A percentile compares a stretch with the other conserved stretches of the same genome.
These are phyloP conservation scores for Mrakia blollopis DNA, from an alignment of 768 basidiomycete species.

Conservation along the genomic window DNA sequence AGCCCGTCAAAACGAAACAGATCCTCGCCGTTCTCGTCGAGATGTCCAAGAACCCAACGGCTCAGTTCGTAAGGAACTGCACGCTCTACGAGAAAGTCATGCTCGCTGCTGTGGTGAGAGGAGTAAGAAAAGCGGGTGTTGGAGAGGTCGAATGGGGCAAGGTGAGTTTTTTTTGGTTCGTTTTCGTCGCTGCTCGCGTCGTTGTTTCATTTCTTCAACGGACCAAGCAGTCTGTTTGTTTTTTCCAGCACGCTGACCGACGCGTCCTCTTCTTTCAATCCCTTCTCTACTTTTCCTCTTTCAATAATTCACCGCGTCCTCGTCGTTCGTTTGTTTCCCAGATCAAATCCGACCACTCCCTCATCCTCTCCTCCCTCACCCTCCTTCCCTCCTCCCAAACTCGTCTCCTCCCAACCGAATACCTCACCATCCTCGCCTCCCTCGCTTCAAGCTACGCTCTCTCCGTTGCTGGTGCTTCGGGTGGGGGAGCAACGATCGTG, in stretches of 20 bases:
- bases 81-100: slow-evolving; percentile 84
- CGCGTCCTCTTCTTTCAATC: not conserved
- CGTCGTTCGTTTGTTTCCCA: slow-evolving; percentile 38
- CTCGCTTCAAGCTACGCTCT: slow-evolving; percentile 72
- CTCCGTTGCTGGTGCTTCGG: slow-evolving; percentile 47
- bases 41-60: slow-evolving; percentile 88
- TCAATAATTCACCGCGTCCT: not conserved
- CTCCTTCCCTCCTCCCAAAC: slow-evolving; percentile 56
- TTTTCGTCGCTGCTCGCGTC: slow-evolving; percentile 4
- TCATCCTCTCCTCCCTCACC: slow-evolving; percentile 62
- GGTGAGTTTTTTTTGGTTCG: slow-evolving; percentile 47
- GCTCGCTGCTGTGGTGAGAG: slow-evolving; percentile 75
- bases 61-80: slow-evolving; percentile 72
- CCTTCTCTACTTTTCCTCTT: not conserved
- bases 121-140: slow-evolving; percentile 74
- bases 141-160: slow-evolving; percentile 83
- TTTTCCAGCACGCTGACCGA: not conserved
- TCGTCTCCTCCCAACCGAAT: slow-evolving; percentile 57
- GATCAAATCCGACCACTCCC: slow-evolving; percentile 71
- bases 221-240: no score
- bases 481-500: not conserved
- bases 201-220: no score
- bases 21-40: slow-evolving; percentile 71
- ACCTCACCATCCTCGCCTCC: slow-evolving; percentile 66
- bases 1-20: slow-evolving; percentile 61